Evolutionary conservation across 2,329 filamentous ascomycete species (phyloP), one percentile per base, ranked within the genome.

Genomic region (Fusarium keratoplasticum): DNA sequence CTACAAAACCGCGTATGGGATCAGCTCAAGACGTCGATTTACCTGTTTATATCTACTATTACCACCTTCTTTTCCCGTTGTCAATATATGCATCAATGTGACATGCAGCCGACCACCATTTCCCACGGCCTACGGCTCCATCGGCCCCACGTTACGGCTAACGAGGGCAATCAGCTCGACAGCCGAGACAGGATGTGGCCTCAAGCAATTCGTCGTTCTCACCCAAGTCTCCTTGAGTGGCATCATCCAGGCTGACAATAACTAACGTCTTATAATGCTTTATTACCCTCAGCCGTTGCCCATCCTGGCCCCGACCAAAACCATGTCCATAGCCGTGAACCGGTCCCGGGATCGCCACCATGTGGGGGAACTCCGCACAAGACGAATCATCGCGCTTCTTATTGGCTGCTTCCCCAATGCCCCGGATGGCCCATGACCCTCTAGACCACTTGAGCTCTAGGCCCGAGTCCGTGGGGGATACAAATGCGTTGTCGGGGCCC

Each of bases 401-500:
- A 72, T 70, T 64, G 69, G 54, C 8, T 7, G 7, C 20, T 5
- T 2, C 10, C 36, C 64, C 22, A 33, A 33, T 50, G 72, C 69
- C 70, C 70, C 40, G 27, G 70, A 72, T 66, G 20, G 20, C 31
- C 33, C 20, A 57, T 36, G 31, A 33, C 54, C 20, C 31, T 36
- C 54, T 57, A 38, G 29, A 10, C 16, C 58, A 36, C 25, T 59
- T 22, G 35, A n/a, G 65, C 33, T 25, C 55, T 72, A 59, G 69
- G 35, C 27, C 44, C 20, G 29, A 40, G 36, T 33, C 67, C 57
- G 47, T 61, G 42, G 64, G 69, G 55, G 55, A 72, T 72, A 72
- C 70, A 72, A 72, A 72, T 72, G 68, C 44, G 70, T 72, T 72
- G 65, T 40, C 40, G 38, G 72, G 31, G 54, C 54, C 54, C 33